Evolutionary conservation across 768 basidiomycete genomes (phyloP).

Genomic region (Glaciozyma antarctica): DNA sequence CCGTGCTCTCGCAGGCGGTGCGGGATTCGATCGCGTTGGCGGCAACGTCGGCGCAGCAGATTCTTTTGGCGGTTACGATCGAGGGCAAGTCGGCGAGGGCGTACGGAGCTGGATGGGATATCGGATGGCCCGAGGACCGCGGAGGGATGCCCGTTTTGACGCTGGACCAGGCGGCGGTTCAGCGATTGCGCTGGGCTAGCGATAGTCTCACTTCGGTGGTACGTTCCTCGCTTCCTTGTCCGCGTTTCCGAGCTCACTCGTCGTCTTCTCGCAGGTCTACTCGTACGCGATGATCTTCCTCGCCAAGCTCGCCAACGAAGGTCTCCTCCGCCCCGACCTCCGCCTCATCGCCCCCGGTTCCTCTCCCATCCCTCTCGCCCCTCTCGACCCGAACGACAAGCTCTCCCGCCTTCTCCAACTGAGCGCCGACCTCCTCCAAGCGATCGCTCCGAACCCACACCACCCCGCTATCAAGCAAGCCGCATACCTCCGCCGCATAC

Average conservation of each 20-base stretch:
- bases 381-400: constrained; percentile 19
- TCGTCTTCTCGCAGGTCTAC: neutral
- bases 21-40: constrained; percentile 10
- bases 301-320: constrained; percentile 28
- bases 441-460: constrained; percentile 22
- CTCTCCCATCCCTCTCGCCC: constrained; percentile 2
- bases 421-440: constrained; percentile 28
- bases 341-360: constrained; percentile 12
- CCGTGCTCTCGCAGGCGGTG: constrained; percentile 8
- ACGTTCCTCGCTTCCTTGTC: neutral
- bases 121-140: neutral
- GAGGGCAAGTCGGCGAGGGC: neutral
- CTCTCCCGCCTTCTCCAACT: constrained; percentile 28
- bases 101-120: constrained; percentile 1
- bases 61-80: constrained; percentile 17
- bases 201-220: constrained; percentile 29
- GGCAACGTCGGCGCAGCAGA: constrained; percentile 15
- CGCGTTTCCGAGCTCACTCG: neutral
- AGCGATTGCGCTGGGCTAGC: constrained; percentile 19
- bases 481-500: constrained; percentile 25
- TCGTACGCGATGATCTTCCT: constrained; percentile 25
- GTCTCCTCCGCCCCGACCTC: constrained; percentile 24
- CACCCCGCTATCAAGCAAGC: constrained; percentile 28
- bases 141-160: neutral
- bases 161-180: constrained; percentile 14